Base-by-base conservation (phyloP, 371 early-diverging fungal species). In the Mucor saturninus region DNA sequence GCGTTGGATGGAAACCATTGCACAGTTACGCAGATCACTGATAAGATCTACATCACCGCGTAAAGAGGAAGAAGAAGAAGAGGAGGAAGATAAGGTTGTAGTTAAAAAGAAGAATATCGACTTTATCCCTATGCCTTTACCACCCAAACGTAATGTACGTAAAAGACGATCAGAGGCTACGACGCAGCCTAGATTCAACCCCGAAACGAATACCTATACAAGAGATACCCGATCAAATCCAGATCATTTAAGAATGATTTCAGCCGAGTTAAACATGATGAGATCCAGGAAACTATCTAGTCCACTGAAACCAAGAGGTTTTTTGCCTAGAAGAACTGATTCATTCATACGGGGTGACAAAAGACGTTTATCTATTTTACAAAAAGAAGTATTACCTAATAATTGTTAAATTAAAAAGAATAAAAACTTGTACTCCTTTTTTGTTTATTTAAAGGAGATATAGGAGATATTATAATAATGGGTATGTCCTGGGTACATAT, bases 191-290 rank as follows among this genome's bases (percentile, higher is more conserved):
- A 70, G 81, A 21, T 81, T 81, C 57, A 69, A 81, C 53, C 79
- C 79, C 54, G 75, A 70, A 29, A 81, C 81, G 13, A 81, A 81
- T 52, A 81, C 81, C 13, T 81, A 81, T 30, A 74, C 71, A 46
- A 75, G 86, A 62, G 86, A 84, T 72, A 84, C 83, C 61, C 80
- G 86, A 39, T 84, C 86, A 54, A 86, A 86, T 53, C 70, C 86
- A 30, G 86, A 82, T 65, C 84, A 86, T 64, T 56, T 86, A 56
- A 70, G 85, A 54, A 86, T 86, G 80, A 86, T 86, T 56, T 79
- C 85, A 21, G 77, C 83, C 50, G 86, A 86, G 64, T 59, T 86
- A 57, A 76, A 80, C 35, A 86, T 86, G 86, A 84, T 86, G 73
- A 80, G 83, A 43, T 65, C 76, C 8, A 77, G 79, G 42, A 86